Evolutionary conservation across 805 yeast genomes (phyloP).

Genomic region (Yarrowia yakushimensis): DNA sequence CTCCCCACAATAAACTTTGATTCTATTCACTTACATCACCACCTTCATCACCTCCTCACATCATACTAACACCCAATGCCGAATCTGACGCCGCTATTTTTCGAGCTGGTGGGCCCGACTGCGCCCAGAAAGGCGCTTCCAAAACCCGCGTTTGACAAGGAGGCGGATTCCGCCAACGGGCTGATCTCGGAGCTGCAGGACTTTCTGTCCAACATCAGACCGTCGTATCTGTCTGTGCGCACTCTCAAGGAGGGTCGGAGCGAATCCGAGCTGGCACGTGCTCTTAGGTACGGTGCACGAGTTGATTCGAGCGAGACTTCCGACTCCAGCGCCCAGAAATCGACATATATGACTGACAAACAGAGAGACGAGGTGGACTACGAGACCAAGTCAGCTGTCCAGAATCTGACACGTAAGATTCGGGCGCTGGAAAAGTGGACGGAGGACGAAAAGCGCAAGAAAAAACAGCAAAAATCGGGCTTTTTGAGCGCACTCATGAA

Average conservation of each 20-base stretch:
- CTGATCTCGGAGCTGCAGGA: conserved; percentile 29
- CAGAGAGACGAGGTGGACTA: conserved; percentile 43
- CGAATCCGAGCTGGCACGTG: conserved; percentile 21
- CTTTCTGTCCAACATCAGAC: conserved; percentile 33
- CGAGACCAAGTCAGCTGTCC: conserved; percentile 39
- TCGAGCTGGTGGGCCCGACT: conserved; percentile 16
- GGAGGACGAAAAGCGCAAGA: conserved; percentile 31
- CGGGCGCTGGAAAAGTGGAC: conserved; percentile 33
- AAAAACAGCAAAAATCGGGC: conserved; percentile 23
- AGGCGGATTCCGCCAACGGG: neutral
- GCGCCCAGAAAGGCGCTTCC: neutral
- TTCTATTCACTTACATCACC: too few relatives aligned
- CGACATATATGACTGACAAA: conserved; percentile 35
- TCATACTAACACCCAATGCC: neutral
- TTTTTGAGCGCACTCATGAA: conserved; percentile 29
- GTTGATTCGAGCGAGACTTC: neutral
- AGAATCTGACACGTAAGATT: conserved; percentile 36
- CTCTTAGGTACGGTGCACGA: conserved; percentile 7
- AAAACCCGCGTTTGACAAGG: conserved; percentile 14
- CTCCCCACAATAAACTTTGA: too few relatives aligned
- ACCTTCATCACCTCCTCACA: neutral
- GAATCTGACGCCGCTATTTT: conserved; percentile 14
- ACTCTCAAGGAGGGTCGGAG: conserved; percentile 20
- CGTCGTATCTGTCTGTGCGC: conserved; percentile 35
- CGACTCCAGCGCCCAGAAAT: neutral